Base-by-base conservation (phyloP, 2,329 filamentous ascomycete genomes). In the Bisporella sp. region DNA sequence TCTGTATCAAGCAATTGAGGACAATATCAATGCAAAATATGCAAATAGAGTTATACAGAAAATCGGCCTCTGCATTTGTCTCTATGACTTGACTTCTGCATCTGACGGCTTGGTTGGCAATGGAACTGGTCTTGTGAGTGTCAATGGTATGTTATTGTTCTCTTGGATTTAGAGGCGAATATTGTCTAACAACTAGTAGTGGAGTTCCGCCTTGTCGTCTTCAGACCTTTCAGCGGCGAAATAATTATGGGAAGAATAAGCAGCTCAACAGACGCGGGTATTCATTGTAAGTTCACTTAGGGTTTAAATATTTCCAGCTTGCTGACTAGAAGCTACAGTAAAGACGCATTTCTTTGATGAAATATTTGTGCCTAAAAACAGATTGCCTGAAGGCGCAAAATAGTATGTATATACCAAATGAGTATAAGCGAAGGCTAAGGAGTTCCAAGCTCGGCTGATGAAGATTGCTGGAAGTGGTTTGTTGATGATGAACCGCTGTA, bases 21-120 rank as follows among this genome's bases (percentile, higher is more conserved):
- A 99, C 72, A 93, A 93, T 62, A 93, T 99, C 71, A 97, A 99
- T 67, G 78, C 84, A 56, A 99, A 99, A 71, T 99, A 96, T 69
- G 84, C 92, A 53, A 96, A 99, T 72, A 93, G 92, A 70, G 85
- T 89, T 47, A 89, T 99, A 54, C 92, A 96, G 66, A 93, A 93
- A 64, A 84, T 97, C 52, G 93, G 93, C 8, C 82, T 99, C 4
- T 96, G 90, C 64, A 85, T 99, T 59, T 92, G 88, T 65, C 81
- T 99, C 61, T 96, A 93, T 71, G 93, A 97, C 65, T 74, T 99
- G 9, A 73, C 95, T 5, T 88, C 87, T 71, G 82, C 89, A 0
- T 96, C 91, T 1, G 93, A 99, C 68, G 93, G 93, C 31, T 73
- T 96, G 30, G 96, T 99, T 59, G 91, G 92, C 31, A 89, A 96